A percentile compares a stretch with the other conserved stretches of the same genome.
Conservation (phyloP, 2,329 filamentous ascomycete genomes). For the Microdochium nivale region DNA sequence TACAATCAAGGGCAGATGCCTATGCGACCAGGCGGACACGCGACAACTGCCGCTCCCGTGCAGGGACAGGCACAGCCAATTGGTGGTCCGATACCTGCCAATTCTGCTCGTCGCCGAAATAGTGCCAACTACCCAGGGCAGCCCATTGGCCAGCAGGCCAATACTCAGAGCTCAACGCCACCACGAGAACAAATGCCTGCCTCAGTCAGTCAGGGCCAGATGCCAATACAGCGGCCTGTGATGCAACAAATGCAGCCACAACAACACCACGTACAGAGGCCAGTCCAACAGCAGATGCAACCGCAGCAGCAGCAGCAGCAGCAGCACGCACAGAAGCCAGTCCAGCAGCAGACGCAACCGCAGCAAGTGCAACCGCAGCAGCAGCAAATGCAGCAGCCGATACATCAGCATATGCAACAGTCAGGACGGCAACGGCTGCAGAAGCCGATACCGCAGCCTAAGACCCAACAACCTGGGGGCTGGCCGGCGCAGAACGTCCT, state of each 20-base stretch:
- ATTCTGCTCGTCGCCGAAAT: background rate
- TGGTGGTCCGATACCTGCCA: background rate
- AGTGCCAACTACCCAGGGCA: background rate
- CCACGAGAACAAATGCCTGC: background rate
- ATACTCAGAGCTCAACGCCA: background rate
- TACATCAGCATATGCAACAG: background rate
- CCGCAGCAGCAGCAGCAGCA: background rate
- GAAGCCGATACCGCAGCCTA: background rate
- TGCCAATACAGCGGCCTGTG: background rate
- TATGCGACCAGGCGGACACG: background rate
- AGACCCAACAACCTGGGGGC: background rate
- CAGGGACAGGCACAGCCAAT: background rate
- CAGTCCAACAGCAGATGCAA: background rate
- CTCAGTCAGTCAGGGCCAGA: background rate
- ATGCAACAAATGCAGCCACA: background rate
- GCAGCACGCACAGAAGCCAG: background rate
- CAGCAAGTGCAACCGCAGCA: background rate
- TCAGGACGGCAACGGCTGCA: background rate
- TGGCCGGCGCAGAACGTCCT: background rate
- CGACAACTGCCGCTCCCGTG: background rate
- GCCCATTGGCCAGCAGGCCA: background rate
- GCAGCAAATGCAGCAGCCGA: background rate
- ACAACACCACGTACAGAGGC: background rate
- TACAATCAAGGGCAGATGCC: background rate
- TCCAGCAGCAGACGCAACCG: background rate